phyloP scores from a whole-genome alignment of 768 basidiomycete species.

The Tricholoma matsutake region DNA sequence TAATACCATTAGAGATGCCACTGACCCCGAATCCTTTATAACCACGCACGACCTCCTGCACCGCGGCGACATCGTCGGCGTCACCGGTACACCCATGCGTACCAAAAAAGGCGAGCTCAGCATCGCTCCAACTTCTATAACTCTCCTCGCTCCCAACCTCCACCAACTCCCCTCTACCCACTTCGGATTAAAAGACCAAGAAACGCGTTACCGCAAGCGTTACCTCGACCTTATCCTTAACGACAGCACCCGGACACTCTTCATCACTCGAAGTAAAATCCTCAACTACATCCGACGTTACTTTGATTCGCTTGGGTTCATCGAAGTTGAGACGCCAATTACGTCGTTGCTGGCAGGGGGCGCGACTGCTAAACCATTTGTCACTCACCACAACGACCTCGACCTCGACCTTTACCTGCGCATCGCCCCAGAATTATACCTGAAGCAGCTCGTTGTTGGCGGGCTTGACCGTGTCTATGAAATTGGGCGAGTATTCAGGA shows the following conservation, averaged over 20 bases:
- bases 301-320: constrained; percentile 88
- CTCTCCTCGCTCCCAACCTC: constrained; percentile 91
- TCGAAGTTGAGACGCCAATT: constrained; percentile 99
- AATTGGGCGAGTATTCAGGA: constrained; percentile 96
- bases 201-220: constrained; percentile 96
- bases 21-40: constrained; percentile 61
- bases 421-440: constrained; percentile 95
- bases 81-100: constrained; percentile 83
- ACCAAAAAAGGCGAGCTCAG: constrained; percentile 96
- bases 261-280: constrained; percentile 84
- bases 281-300: constrained; percentile 92
- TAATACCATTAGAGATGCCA: constrained; percentile 49
- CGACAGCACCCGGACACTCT: constrained; percentile 83
- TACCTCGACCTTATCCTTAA: constrained; percentile 98
- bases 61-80: constrained; percentile 95
- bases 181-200: constrained; percentile 96
- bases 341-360: constrained; percentile 96
- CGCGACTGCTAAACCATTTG: constrained; percentile 97
- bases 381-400: constrained; percentile 99
- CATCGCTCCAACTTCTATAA: constrained; percentile 75
- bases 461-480: constrained; percentile 98
- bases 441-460: constrained; percentile 96
- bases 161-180: constrained; percentile 93
- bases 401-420: constrained; percentile 95
- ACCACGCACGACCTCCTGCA: constrained; percentile 82